Base-by-base conservation (phyloP, 495 filamentous ascomycete genomes). In the Lepidopterella palustris region DNA sequence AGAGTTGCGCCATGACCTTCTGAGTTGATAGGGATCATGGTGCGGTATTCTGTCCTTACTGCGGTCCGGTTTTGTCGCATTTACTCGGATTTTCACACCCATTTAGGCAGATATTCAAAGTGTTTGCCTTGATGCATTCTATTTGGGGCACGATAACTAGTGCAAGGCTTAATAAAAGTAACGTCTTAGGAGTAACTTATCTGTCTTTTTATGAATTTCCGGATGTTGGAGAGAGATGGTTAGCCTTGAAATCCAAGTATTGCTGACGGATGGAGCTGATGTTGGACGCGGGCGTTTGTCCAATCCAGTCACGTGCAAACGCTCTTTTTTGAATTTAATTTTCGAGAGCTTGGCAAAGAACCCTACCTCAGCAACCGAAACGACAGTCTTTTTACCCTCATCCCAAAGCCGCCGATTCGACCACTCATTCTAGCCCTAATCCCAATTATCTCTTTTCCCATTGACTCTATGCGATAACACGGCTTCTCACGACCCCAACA, bases 11-110 rank as follows among this genome's bases (percentile, higher is more conserved):
- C 27, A 48, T 55, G 21, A 51, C 56, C 54, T 59, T 52, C 40
- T 40, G 24, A 25, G 49, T 31, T 55, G 24, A 9, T 42, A 47
- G 31, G 53, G 63, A 58, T 55, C 51, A 45, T 39, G 49, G 51
- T 28, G 48, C 52, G 52, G 58, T 55, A 55, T 66, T 42, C 62
- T 65, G 63, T 66, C 63, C 47, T 66, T 66, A 66, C 63, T 58
- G 63, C 31, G 29, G 53, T 42, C 29, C 53, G 5, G 39, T 64
- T 35, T 25, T 42, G 6, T 55, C 45, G 62, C 62, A 61, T 65
- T 64, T 64, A 54, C 51, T 61, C 25, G 62, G 62, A 65, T 31
- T 58, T 42, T 50, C 45, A 26, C 47, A 50, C 47, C 25, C 47
- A 50, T 50, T n/a, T 5, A 50, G 47, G 47, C 21, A 50, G 23